A percentile compares a stretch with the other conserved stretches of the same genome.
Conservation (phyloP, 208 protist genomes). For the Leptomonas pyrrhocoris region DNA sequence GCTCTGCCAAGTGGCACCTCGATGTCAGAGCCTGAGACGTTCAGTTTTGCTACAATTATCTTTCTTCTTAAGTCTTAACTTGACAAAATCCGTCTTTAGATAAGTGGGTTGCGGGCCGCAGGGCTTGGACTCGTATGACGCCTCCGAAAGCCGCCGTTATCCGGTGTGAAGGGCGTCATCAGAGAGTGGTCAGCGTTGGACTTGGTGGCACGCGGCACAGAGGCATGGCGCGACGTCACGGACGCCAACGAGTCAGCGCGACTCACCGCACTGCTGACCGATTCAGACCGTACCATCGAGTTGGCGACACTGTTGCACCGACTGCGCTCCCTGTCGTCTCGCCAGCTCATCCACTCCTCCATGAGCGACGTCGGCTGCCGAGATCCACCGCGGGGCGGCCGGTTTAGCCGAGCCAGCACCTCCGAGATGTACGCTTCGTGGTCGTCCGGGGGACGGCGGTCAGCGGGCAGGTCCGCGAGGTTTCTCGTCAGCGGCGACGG, state of each 20-base stretch:
- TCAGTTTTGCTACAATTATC: too few relatives aligned
- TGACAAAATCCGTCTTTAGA: too few relatives aligned
- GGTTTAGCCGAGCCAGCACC: conserved; percentile 41
- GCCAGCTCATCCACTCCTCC: conserved; percentile 80
- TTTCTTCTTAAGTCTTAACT: too few relatives aligned
- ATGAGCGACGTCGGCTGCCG: conserved; percentile 50
- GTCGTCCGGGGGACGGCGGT: conserved; percentile 23
- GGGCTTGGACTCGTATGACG: conserved; percentile 16
- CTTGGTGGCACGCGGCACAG: conserved; percentile 73
- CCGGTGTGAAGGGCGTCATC: conserved; percentile 31
- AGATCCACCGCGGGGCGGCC: conserved; percentile 17
- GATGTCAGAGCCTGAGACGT: too few relatives aligned
- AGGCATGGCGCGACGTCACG: conserved; percentile 59
- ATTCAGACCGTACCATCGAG: conserved; percentile 27
- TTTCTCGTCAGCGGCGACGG: conserved; percentile 27
- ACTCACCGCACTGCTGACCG: conserved; percentile 47
- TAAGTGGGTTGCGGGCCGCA: conserved; percentile 11
- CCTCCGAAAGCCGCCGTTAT: conserved; percentile 12
- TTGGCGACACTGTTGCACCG: conserved; percentile 32
- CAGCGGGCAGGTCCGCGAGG: conserved; percentile 29
- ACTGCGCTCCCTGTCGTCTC: conserved; percentile 33
- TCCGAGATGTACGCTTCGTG: conserved; percentile 54
- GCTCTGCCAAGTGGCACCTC: too few relatives aligned
- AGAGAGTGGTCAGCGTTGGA: conserved; percentile 42
- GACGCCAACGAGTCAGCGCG: conserved; percentile 68